Conservation (phyloP, 352 stramenopile species). For the Aphanomyces cochlioides region DNA sequence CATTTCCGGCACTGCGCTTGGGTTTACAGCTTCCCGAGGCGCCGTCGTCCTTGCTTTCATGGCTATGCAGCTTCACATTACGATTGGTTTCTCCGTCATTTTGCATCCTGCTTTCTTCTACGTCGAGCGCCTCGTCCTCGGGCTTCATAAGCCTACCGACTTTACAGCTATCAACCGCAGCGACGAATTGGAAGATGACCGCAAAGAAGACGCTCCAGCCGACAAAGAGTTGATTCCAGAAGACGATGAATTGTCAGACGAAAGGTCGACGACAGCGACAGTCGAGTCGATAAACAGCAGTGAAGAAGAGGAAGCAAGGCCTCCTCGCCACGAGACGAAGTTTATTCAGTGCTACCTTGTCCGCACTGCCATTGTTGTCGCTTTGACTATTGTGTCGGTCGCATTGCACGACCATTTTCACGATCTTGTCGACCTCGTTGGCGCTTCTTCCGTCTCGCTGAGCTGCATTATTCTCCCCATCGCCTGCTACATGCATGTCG, state of each 20-base stretch:
- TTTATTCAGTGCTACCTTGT: slow-evolving; percentile 30
- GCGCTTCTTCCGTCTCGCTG: slow-evolving; percentile 47
- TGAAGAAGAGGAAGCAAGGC: slow-evolving; percentile 1
- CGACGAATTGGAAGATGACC: slow-evolving; percentile 10
- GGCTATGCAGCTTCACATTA: slow-evolving; percentile 35
- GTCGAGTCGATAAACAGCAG: neutral
- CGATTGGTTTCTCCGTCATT: slow-evolving; percentile 33
- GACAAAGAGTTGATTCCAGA: neutral
- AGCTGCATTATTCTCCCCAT: slow-evolving; percentile 49
- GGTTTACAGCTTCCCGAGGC: slow-evolving; percentile 24
- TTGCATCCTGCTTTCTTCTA: slow-evolving; percentile 34
- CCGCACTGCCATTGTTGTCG: slow-evolving; percentile 41
- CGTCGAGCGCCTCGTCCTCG: slow-evolving; percentile 27
- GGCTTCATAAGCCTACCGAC: slow-evolving; percentile 19
- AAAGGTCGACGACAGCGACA: neutral
- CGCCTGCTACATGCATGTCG: slow-evolving; percentile 21
- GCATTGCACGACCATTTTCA: slow-evolving; percentile 48
- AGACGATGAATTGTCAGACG: neutral
- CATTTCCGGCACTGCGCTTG: slow-evolving; percentile 25
- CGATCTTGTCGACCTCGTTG: slow-evolving; percentile 53
- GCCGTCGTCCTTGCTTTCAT: slow-evolving; percentile 31
- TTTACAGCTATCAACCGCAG: neutral
- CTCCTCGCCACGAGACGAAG: neutral
- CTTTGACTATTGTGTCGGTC: slow-evolving; percentile 45
- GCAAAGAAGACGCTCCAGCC: neutral